Conservation (phyloP, 495 filamentous ascomycete species). For the Penicillium dipodomyicola region DNA sequence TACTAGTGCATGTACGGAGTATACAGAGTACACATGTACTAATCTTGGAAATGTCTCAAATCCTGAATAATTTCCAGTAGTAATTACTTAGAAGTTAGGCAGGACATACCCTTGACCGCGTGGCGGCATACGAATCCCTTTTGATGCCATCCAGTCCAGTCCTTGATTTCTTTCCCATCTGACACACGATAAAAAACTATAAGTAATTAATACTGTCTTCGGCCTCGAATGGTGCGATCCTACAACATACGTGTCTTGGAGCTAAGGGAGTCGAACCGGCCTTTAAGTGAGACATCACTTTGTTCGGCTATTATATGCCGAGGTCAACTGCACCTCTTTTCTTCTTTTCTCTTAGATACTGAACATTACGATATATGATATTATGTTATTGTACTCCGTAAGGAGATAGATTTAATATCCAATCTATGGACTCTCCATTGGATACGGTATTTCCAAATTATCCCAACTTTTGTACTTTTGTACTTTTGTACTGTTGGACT, state of each 20-base stretch:
- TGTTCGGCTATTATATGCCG: neutral
- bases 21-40: too few relatives aligned
- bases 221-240: slow-evolving; percentile 6
- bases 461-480: neutral
- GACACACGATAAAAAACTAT: neutral
- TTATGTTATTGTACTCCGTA: neutral
- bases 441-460: neutral
- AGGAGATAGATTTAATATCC: neutral
- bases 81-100: slow-evolving; percentile 3
- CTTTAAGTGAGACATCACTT: slow-evolving; percentile 10
- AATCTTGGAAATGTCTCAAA: neutral
- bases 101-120: slow-evolving; percentile 15
- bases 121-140: slow-evolving; percentile 22
- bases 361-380: neutral
- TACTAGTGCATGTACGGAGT: too few relatives aligned
- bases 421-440: too few relatives aligned
- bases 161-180: neutral
- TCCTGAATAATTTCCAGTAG: neutral
- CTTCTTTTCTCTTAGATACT: neutral
- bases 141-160: neutral
- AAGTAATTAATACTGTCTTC: neutral
- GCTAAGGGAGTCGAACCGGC: neutral
- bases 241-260: slow-evolving; percentile 3
- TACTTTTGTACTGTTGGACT: too few relatives aligned
- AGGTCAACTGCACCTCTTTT: neutral